Evolutionary conservation across 768 basidiomycete genomes (phyloP).

Genomic region (Cystobasidiopsis lactophilus): DNA sequence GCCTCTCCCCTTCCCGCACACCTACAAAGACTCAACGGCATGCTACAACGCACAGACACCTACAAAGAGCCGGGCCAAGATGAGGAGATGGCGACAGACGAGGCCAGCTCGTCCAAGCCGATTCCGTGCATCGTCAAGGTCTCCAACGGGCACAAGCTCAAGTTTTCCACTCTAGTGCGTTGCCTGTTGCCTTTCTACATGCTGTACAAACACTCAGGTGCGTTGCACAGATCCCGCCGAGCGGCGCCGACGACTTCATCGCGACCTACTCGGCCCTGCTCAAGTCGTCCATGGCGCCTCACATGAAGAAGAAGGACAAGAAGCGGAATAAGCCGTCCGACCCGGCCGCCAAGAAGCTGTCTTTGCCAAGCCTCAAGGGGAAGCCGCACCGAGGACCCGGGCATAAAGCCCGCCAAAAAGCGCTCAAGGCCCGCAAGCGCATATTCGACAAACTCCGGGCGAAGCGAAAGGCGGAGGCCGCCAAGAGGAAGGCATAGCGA

Average conservation of each 20-base stretch:
- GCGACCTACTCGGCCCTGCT: slow-evolving; percentile 6
- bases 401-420: no score
- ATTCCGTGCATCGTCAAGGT: not conserved
- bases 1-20: not conserved
- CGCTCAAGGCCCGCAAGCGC: no score
- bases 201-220: no score
- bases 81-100: not conserved
- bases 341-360: no score
- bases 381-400: no score
- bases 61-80: not conserved
- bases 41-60: not conserved
- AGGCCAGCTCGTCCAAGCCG: not conserved
- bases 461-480: no score
- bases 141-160: slow-evolving; percentile 8
- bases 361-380: no score
- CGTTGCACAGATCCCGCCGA: slow-evolving; percentile 7
- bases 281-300: not conserved
- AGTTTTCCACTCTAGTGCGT: slow-evolving; percentile 12
- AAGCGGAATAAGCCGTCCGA: not conserved
- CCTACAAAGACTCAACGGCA: not conserved
- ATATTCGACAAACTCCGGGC: no score
- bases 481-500: no score
- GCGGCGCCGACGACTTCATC: slow-evolving; percentile 6
- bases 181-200: not conserved
- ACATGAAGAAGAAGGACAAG: not conserved